Evolutionary conservation across 495 filamentous ascomycete genomes (phyloP), one percentile per base, ranked within the genome.

Genomic region (Platismatia glauca): DNA sequence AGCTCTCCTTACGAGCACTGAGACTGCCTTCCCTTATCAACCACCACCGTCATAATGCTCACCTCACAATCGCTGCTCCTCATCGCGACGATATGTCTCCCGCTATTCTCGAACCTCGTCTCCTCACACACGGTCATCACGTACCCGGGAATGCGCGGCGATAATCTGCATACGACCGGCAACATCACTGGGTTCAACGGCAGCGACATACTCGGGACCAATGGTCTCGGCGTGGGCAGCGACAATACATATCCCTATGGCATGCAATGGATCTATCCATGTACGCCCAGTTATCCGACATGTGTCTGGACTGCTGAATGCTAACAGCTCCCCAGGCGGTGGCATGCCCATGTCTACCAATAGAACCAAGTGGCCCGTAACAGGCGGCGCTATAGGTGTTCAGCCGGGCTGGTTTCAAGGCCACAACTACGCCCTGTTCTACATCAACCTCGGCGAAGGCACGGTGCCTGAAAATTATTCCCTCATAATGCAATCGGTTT

Each of bases 231-330:
- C 66, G 69, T 77, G 0, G 79, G 78, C n/a, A 72, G 70, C 61
- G 65, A 70, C 55, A 67, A 73, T 68, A 70, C 75, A 8, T 95
- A 82, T 70, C 92, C 91, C 5, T 96, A 89, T 68, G 94, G 95
- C 75, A 93, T 96, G 90, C 89, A 96, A 77, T 97, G 94, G 93
- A 86, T 87, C 73, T 99, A 97, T 80, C 94, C 95, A 75, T 99
- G 94, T 98, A 77, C 79, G 89, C 78, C 58, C 20, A 38, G 37
- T 9, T 9, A 43, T 59, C 33, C 60, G 39, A 3, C 20, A 29
- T 31, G 18, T 35, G 43, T 24, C 0, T 7, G 11, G 37, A 4
- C 22, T 38, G 11, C 37, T 29, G 34, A 37, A 56, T 16, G 22
- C 60, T 62, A 37, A 50, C 24, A 43, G 12, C 44, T 34, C 33